Evolutionary conservation across 495 filamentous ascomycete genomes (phyloP), one percentile per base, ranked within the genome.

Genomic region (Aspergillus indologenus): DNA sequence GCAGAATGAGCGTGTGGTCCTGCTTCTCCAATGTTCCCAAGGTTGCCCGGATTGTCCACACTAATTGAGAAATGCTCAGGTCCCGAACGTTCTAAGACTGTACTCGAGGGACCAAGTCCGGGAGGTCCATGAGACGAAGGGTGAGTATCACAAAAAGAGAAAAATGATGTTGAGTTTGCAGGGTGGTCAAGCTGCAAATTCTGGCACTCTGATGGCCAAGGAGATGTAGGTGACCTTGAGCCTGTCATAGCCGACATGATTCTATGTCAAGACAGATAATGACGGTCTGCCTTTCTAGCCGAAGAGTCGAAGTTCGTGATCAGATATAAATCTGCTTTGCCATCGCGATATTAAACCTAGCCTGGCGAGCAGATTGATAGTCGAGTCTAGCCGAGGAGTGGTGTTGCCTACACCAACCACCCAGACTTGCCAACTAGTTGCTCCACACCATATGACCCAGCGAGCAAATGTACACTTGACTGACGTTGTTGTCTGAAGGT

Each of bases 41-140:
- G 71, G 61, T 89, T 86, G 48, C 65, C 76, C 21, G 72, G 58
- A 29, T 82, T 76, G 45, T 93, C 88, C 53, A 89, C 73, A 26
- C 79, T 74, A 49, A 94, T 79, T 47, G 87, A 87, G 63, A 96
- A 96, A 71, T 96, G 96, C 67, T 87, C 90, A 19, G 90, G 87
- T 66, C 88, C 90, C 19, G 87, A 68, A 6, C 80, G 71, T 61
- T 72, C 75, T 57, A 54, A 68, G 68, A n/a, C 72, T 73, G 59
- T 65, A 62, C 66, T 71, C 70, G 44, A 75, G 64, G 58, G 74
- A 62, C 57, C 73, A 68, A 57, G 66, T 63, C 69, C 78, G 75
- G 34, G 7, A 53, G 23, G 18, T 69, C 71, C 53, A 71, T 73
- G 75, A 70, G 65, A 74, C 75, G 75, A 76, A 62, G 65, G 62